A percentile compares a stretch with the other conserved stretches of the same genome.
These are phyloP conservation scores for Alternaria triticimaculans DNA, from an alignment of 2,329 filamentous ascomycete species.

Conservation along the genomic window DNA sequence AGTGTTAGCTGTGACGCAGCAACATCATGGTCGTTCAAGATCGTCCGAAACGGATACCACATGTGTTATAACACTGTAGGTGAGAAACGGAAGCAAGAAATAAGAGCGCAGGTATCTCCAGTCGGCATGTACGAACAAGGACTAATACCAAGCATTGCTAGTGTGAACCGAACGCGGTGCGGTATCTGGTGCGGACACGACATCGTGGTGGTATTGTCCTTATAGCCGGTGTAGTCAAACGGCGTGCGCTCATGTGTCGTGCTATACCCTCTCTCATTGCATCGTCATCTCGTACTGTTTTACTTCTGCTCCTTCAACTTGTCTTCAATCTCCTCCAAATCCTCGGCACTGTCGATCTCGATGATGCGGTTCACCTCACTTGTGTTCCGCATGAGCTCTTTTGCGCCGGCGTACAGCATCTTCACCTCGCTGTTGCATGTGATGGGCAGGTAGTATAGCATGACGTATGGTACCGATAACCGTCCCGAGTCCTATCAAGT, in stretches of 20 bases:
- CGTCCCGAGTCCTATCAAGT: slow-evolving; percentile 74
- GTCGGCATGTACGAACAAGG: background rate
- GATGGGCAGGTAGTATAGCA: slow-evolving; percentile 91
- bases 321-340: slow-evolving; percentile 80
- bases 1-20: background rate
- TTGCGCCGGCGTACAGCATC: slow-evolving; percentile 95
- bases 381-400: slow-evolving; percentile 93
- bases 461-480: slow-evolving; percentile 87
- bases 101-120: background rate
- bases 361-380: slow-evolving; percentile 88
- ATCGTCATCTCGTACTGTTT: background rate
- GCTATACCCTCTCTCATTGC: background rate
- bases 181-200: background rate
- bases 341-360: slow-evolving; percentile 81
- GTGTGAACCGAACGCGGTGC: background rate
- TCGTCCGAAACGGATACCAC: background rate
- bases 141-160: background rate
- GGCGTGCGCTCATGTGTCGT: background rate
- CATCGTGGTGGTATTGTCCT: background rate
- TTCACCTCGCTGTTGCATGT: slow-evolving; percentile 86
- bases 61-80: background rate
- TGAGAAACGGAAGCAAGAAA: background rate
- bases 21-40: background rate
- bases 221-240: background rate
- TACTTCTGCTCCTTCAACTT: slow-evolving; percentile 57